Base-by-base conservation (phyloP, 805 yeast genomes). In the Candida taoyuanica region DNA sequence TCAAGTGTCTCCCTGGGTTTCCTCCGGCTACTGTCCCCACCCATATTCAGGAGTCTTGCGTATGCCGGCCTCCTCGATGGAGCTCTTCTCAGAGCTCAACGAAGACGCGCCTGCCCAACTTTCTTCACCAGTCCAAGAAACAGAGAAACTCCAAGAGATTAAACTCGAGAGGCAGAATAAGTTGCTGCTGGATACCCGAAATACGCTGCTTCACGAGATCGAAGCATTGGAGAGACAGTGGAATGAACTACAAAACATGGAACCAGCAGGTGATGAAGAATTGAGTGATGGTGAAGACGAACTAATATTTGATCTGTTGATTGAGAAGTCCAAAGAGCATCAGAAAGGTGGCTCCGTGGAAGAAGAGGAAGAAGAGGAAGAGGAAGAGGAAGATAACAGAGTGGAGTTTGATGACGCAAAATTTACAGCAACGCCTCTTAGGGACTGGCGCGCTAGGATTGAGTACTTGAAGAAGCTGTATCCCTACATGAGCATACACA, bases 381-480 rank as follows among this genome's bases (percentile, higher is more conserved):
- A 18, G 4, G 33, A 34, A 5, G 48, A 40, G n/a, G 37, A 30
- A 5, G 42, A 24, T 17, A 38, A 19, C 14, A 24, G n/a, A 15
- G 34, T 36, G 3, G 44, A 26, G 11, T 34, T 43, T 25, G 47
- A 48, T 23, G 39, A 44, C 3, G 16, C 36, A 9, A 27, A 33
- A 6, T 54, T 42, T 38, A 40, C 34, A 17, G 45, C 53, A 5
- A 44, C 36, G 17, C 59, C 60, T 2, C 34, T 42, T 8, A 42
- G 39, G 29, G 40, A 50, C 11, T 56, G 60, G 60, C 28, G 40
- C 5, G 17, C 37, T 3, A 40, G 59, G 23, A 29, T 49, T 2
- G 52, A 48, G 23, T 53, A 47, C 25, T 24, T 56, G 15, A 34
- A 33, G 29, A 50, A 42, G 35, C 46, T 56, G 29, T 56, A 56